Conservation (phyloP, 176 grass and related monocot genomes). For the Cymbopogon citratus region DNA sequence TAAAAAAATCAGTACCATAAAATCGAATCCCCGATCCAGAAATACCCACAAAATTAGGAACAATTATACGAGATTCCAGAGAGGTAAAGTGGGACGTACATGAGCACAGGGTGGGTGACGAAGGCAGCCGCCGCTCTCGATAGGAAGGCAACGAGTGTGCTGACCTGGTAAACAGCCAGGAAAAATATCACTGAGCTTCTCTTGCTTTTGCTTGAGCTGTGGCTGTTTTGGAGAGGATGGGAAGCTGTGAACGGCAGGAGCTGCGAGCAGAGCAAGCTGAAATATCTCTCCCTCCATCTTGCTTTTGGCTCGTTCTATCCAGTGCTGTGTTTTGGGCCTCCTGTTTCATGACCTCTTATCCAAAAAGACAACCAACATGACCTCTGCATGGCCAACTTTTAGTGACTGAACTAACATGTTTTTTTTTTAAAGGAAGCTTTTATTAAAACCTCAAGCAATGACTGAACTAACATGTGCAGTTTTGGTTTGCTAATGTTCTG, state of each 20-base stretch:
- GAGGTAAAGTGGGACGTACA: conserved; percentile 14
- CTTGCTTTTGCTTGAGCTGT: not conserved
- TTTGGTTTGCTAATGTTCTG: not conserved
- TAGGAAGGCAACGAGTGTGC: not conserved
- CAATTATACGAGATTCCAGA: not conserved
- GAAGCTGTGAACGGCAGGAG: not conserved
- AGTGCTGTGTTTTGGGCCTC: conserved; percentile 11
- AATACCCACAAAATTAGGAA: not conserved
- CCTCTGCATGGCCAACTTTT: not conserved
- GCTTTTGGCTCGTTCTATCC: conserved; percentile 9
- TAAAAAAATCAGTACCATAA: not conserved
- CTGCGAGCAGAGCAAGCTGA: not conserved
- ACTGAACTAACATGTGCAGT: not conserved
- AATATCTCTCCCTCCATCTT: not conserved
- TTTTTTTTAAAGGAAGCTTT: too few relatives aligned
- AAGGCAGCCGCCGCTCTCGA: not conserved
- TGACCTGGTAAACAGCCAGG: not conserved
- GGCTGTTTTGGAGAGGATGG: not conserved
- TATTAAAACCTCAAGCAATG: too few relatives aligned
- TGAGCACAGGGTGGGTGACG: not conserved
- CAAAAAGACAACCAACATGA: not conserved
- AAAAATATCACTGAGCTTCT: conserved; percentile 1
- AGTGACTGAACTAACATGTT: not conserved
- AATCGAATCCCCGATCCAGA: not conserved
- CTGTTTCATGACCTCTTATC: conserved; percentile 18